These are phyloP conservation scores for Coniochaeta sp. DNA, from an alignment of 2,329 filamentous ascomycete species.

Conservation along the genomic window DNA sequence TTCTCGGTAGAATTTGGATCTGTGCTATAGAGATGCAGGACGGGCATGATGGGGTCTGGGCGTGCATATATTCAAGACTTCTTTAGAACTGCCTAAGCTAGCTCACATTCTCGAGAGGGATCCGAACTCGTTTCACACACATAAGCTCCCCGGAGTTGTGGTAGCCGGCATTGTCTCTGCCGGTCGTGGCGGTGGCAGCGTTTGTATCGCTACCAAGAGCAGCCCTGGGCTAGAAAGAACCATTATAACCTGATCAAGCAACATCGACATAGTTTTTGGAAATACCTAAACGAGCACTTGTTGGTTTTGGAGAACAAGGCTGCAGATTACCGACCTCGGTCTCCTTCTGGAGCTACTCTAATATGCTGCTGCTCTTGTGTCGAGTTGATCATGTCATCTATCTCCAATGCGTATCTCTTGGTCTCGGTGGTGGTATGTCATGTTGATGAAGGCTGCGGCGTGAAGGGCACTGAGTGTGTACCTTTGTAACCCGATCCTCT, in stretches of 20 bases:
- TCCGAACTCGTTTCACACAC: not conserved
- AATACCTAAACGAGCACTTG: too few relatives aligned
- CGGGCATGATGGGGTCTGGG: not conserved
- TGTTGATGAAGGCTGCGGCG: slow-evolving; percentile 52
- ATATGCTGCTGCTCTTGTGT: slow-evolving; percentile 28
- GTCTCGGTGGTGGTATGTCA: slow-evolving; percentile 59
- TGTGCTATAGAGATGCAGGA: not conserved
- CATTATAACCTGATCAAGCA: too few relatives aligned
- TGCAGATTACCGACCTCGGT: slow-evolving; percentile 39
- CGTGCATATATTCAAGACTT: not conserved
- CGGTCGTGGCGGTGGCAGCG: too few relatives aligned
- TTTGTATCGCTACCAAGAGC: too few relatives aligned
- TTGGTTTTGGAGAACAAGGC: too few relatives aligned
- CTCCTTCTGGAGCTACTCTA: slow-evolving; percentile 38
- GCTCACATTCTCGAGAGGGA: not conserved
- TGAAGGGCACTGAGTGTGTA: slow-evolving; percentile 60
- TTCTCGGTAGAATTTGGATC: not conserved
- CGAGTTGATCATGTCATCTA: slow-evolving; percentile 50
- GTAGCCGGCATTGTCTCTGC: too few relatives aligned
- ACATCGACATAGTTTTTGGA: too few relatives aligned
- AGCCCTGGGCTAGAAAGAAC: too few relatives aligned
- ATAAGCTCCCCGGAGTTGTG: not conserved
- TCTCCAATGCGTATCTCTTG: slow-evolving; percentile 46
- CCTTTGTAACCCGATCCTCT: too few relatives aligned
- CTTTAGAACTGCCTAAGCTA: not conserved